phyloP scores from a whole-genome alignment of 768 basidiomycete species.

The Russula earlei region DNA sequence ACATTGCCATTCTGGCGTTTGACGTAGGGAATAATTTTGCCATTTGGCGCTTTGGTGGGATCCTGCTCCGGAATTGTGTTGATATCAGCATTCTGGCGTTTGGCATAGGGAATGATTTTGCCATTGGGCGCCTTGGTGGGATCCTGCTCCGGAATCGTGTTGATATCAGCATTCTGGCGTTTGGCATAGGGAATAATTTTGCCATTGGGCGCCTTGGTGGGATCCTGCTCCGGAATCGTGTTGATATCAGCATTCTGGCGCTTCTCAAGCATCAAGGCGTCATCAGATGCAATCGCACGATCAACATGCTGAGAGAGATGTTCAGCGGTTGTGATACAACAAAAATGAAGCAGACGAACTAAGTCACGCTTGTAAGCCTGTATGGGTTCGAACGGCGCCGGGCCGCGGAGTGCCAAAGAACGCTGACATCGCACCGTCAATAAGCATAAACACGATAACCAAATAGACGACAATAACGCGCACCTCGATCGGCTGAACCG shows the following conservation, averaged over 20 bases:
- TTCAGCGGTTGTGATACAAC: background rate
- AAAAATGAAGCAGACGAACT: background rate
- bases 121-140: constrained; percentile 16
- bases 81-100: background rate
- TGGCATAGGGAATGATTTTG: background rate
- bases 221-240: constrained; percentile 19
- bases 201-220: constrained; percentile 16
- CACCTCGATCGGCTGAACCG: constrained; percentile 31
- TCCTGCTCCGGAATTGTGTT: constrained; percentile 28
- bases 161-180: background rate
- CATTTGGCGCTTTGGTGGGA: constrained; percentile 29
- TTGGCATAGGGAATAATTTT: background rate
- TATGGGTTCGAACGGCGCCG: constrained; percentile 34
- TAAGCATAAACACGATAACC: background rate
- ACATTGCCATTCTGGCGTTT: background rate
- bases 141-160: constrained; percentile 20
- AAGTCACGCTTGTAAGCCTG: constrained; percentile 32
- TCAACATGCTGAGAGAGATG: background rate
- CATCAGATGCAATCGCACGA: background rate
- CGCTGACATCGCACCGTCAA: constrained; percentile 1
- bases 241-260: background rate
- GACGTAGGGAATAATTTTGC: constrained; percentile 25
- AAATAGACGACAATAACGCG: background rate
- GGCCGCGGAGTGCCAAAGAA: constrained; percentile 20
- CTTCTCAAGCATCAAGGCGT: background rate